These are phyloP conservation scores for Pythium guiyangense DNA, from an alignment of 352 stramenopile species.

Conservation along the genomic window DNA sequence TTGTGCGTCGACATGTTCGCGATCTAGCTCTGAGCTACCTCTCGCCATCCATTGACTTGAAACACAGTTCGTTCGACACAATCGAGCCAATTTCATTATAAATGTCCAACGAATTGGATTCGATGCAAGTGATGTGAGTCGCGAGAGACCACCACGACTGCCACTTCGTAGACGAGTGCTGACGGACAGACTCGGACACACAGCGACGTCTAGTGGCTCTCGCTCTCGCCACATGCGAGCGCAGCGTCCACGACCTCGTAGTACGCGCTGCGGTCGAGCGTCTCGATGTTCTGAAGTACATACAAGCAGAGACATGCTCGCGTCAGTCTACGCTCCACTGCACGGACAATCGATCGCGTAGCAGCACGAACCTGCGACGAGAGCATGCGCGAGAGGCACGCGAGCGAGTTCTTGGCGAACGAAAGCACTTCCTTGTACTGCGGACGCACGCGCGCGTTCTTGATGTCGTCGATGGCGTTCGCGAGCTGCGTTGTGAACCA, in stretches of 20 bases:
- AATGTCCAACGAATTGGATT: too few species aligned
- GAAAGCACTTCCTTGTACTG: background rate
- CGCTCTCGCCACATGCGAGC: background rate
- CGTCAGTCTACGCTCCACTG: background rate
- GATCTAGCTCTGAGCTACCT: too few species aligned
- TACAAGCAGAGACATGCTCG: background rate
- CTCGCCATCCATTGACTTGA: too few species aligned
- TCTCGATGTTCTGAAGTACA: background rate
- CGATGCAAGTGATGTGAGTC: too few species aligned
- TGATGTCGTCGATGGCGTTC: background rate
- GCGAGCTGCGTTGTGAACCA: conserved; percentile 1
- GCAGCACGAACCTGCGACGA: background rate
- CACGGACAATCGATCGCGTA: background rate
- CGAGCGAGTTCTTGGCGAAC: background rate
- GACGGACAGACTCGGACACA: too few species aligned
- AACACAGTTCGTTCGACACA: too few species aligned
- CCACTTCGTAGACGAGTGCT: too few species aligned
- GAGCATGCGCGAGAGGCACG: conserved; percentile 1
- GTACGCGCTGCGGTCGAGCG: conserved; percentile 3
- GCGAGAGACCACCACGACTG: too few species aligned
- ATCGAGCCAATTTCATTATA: too few species aligned
- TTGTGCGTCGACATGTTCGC: too few species aligned
- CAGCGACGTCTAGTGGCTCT: background rate
- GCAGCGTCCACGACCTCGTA: conserved; percentile 3
- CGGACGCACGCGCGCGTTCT: background rate